Percentiles rank a stretch among this genome's conserved stretches.
Conservation (phyloP, 305 asterid genomes). For the Solanum hybrid region DNA sequence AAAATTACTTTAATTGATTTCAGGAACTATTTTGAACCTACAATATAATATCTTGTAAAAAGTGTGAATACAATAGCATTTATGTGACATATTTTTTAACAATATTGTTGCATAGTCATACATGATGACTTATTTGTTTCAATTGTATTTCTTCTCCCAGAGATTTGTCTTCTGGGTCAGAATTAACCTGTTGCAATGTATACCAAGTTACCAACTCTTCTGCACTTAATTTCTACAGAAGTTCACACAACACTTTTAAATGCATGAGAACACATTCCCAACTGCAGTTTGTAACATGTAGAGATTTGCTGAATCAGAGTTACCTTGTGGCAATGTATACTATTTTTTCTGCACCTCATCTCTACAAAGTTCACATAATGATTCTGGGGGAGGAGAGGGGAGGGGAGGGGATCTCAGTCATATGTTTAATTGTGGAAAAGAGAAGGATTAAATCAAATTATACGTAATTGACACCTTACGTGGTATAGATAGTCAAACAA, state of each 20-base stretch:
- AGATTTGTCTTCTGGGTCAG: neutral
- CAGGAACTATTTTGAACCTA: neutral
- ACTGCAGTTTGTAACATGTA: neutral
- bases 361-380: neutral
- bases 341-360: neutral
- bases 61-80: neutral
- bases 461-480: constrained; percentile 8
- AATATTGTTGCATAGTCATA: neutral
- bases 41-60: neutral
- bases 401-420: neutral
- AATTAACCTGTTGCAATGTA: neutral
- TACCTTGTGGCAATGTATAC: neutral
- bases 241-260: neutral
- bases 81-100: neutral
- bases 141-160: neutral
- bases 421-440: neutral
- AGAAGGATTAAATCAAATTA: neutral
- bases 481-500: constrained; percentile 72
- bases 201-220: neutral
- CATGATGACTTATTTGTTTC: neutral
- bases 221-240: neutral
- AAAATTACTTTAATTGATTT: neutral
- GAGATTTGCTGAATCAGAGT: neutral
- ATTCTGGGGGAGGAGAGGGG: neutral
- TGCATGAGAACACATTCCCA: neutral